Base-by-base conservation (phyloP, 2,329 filamentous ascomycete genomes). In the Escovopsis weberi region DNA sequence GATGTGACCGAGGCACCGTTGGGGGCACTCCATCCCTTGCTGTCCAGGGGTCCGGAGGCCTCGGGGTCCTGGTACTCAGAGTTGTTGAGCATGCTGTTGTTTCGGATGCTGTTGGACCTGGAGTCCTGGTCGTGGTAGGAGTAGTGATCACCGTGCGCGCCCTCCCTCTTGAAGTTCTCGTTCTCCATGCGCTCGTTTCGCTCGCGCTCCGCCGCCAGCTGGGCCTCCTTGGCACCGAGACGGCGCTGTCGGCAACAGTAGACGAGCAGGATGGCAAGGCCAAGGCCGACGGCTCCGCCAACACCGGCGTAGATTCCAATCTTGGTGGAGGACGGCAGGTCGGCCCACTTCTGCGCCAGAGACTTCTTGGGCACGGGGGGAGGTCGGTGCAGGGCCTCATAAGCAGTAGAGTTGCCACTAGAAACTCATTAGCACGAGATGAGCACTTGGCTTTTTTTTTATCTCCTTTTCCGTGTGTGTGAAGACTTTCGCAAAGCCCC, bases 341-440 rank as follows among this genome's bases (percentile, higher is more conserved):
- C 64, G 23, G 66, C 59, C 65, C 70, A 80, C 50, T 75, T 78
- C 23, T 79, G 62, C 6, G 63, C 55, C 0, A 72, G 45, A 0
- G 69, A 62, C 53, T 67, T 63, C 12, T 65, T 52, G 2, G 65
- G 63, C 12, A 58, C 47, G 26, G 33, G 35, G 12, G 35, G 35
- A 11, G 35, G 35, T 12, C 49, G 48, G 49, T 58, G 49, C 50
- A 79, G 59, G 6, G 56, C 61, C 9, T 72, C 59, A 33, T 63
- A 56, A 10, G 67, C 67, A 2, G 71, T 76, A 2, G 75, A 80
- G 57, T 79, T 77, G 43, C 73, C 74, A 32, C 70, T 75, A 44
- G 1, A 2, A 3, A 23, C 4, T n/a, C 18, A 45, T 61, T 49
- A 57, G 50, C 18, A 37, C 10, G 4, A 26, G 37, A 23, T 50